phyloP scores from a whole-genome alignment of 805 yeast species.

The Nakazawaea siamensis region DNA sequence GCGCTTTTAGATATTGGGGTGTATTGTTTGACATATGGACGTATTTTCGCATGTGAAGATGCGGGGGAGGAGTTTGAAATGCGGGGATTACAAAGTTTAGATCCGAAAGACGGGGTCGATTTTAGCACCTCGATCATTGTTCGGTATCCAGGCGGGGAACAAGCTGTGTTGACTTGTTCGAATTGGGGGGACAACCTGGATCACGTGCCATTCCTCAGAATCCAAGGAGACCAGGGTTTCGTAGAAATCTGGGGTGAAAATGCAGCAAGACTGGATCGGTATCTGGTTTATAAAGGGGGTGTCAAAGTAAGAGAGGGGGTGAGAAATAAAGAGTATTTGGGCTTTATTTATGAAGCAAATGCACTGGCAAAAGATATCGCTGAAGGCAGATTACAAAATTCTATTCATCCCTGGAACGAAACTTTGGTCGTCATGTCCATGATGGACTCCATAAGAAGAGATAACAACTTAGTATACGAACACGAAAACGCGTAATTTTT shows the following conservation, averaged over 20 bases:
- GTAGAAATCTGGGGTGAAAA: slow-evolving; percentile 13
- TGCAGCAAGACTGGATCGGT: slow-evolving; percentile 18
- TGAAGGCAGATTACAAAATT: slow-evolving; percentile 29
- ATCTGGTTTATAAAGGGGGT: slow-evolving; percentile 26
- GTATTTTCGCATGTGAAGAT: slow-evolving; percentile 29
- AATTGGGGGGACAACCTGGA: slow-evolving; percentile 1
- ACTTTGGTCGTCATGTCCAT: slow-evolving; percentile 35
- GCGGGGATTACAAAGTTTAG: slow-evolving; percentile 26
- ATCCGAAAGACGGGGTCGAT: slow-evolving; percentile 31
- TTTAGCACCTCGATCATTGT: slow-evolving; percentile 28
- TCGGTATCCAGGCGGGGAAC: slow-evolving; percentile 30
- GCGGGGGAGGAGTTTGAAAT: slow-evolving; percentile 20
- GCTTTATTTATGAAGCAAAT: slow-evolving; percentile 50
- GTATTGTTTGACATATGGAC: slow-evolving; percentile 38
- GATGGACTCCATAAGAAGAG: slow-evolving; percentile 39
- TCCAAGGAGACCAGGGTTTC: slow-evolving; percentile 16
- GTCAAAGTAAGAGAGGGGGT: slow-evolving; percentile 13
- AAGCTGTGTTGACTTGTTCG: slow-evolving; percentile 28
- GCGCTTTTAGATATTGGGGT: slow-evolving; percentile 49
- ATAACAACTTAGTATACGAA: slow-evolving; percentile 36
- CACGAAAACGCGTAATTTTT: slow-evolving; percentile 17
- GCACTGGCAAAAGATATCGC: slow-evolving; percentile 38
- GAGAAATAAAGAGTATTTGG: slow-evolving; percentile 30
- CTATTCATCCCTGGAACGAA: slow-evolving; percentile 31
- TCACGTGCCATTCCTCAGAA: slow-evolving; percentile 9